These are phyloP conservation scores for Xylaria intraflava DNA, from an alignment of 495 filamentous ascomycete genomes.

Conservation along the genomic window DNA sequence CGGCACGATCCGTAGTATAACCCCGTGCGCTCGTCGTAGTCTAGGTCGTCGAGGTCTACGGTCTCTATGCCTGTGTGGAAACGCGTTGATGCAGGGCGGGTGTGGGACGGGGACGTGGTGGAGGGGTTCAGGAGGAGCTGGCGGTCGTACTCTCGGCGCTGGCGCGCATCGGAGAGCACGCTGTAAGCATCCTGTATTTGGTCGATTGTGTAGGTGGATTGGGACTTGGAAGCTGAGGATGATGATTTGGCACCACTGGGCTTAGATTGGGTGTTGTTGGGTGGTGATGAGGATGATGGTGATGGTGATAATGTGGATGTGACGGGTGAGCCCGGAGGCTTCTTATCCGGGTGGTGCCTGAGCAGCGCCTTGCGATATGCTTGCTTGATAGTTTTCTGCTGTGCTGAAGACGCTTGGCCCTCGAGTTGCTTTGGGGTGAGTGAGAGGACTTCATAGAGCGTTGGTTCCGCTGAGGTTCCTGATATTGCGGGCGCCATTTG, in stretches of 20 bases:
- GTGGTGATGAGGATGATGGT: conserved; percentile 8
- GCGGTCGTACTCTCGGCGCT: conserved; percentile 62
- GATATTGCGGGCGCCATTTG: conserved; percentile 24
- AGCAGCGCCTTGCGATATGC: conserved; percentile 78
- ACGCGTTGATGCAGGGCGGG: conserved; percentile 11
- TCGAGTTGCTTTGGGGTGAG: conserved; percentile 31
- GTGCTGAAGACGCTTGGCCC: conserved; percentile 15
- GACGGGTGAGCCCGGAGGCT: conserved; percentile 9
- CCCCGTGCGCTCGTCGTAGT: conserved; percentile 42
- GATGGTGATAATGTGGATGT: conserved; percentile 12
- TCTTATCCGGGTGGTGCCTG: conserved; percentile 76
- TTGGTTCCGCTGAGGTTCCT: conserved; percentile 27
- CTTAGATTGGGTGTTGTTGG: conserved; percentile 10
- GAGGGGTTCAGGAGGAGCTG: conserved; percentile 27
- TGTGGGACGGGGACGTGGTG: not conserved
- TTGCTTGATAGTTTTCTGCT: conserved; percentile 49
- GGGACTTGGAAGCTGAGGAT: conserved; percentile 9
- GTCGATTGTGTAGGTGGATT: conserved; percentile 54
- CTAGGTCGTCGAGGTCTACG: conserved; percentile 77
- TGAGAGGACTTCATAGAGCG: conserved; percentile 41
- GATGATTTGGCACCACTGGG: conserved; percentile 1
- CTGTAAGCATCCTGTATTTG: conserved; percentile 72
- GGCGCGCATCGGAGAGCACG: conserved; percentile 52
- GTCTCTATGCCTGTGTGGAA: conserved; percentile 68
- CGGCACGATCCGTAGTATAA: conserved; percentile 67